Conservation (phyloP, 2,329 filamentous ascomycete species). For the Eutypa lata region DNA sequence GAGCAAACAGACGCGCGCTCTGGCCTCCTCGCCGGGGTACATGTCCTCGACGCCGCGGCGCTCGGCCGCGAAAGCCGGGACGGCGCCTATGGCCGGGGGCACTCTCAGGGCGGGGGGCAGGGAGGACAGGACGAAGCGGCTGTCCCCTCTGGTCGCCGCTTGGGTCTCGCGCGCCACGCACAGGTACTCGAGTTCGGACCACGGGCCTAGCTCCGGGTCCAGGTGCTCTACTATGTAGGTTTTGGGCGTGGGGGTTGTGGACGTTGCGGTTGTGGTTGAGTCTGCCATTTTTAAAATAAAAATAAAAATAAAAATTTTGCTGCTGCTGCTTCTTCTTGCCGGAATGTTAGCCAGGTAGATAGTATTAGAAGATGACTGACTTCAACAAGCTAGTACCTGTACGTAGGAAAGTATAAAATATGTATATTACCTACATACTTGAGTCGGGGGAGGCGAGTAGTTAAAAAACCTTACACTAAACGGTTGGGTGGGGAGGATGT, state of each 20-base stretch:
- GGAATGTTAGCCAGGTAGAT: too few relatives aligned
- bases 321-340: too few relatives aligned
- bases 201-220: constrained; percentile 87
- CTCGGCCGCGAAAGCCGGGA: constrained; percentile 67
- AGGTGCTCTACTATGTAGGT: constrained; percentile 96
- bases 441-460: too few relatives aligned
- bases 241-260: constrained; percentile 37
- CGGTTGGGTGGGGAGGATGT: too few relatives aligned
- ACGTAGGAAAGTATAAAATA: too few relatives aligned
- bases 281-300: too few relatives aligned
- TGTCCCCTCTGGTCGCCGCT: constrained; percentile 37
- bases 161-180: constrained; percentile 81
- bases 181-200: constrained; percentile 91
- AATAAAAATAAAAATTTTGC: too few relatives aligned
- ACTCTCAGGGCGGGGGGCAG: constrained; percentile 68
- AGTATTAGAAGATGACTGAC: too few relatives aligned
- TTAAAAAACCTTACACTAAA: too few relatives aligned
- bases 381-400: too few relatives aligned
- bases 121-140: constrained; percentile 78
- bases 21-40: constrained; percentile 60
- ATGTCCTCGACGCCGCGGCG: constrained; percentile 77
- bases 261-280: constrained; percentile 14
- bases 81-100: constrained; percentile 50
- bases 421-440: too few relatives aligned
- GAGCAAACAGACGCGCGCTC: constrained; percentile 78